phyloP scores from a whole-genome alignment of 441 rosid species.

The Syzygium malaccense region DNA sequence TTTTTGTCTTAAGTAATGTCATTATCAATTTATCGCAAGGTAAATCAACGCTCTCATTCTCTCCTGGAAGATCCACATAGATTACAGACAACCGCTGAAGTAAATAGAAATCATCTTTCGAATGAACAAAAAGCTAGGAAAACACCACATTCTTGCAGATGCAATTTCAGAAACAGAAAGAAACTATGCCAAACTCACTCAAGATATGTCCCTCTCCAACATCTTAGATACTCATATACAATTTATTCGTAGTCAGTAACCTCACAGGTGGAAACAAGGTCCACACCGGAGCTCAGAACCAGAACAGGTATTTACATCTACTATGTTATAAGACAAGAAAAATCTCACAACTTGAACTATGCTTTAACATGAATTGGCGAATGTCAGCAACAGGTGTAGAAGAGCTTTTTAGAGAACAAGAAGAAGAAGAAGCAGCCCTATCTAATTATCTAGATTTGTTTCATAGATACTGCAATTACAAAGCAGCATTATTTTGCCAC shows the following conservation, averaged over 20 bases:
- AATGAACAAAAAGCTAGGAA: neutral
- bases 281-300: neutral
- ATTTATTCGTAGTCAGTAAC: neutral
- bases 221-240: neutral
- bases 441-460: neutral
- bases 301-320: neutral
- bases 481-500: neutral
- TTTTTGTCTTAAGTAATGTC: neutral
- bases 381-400: neutral
- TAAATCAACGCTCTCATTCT: neutral
- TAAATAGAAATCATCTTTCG: neutral
- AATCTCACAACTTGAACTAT: slow-evolving; percentile 18
- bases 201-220: neutral
- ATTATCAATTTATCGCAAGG: neutral
- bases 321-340: slow-evolving; percentile 21
- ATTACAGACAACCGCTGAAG: neutral
- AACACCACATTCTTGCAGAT: neutral
- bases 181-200: neutral
- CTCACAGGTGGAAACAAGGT: neutral
- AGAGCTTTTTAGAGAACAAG: neutral
- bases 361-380: neutral
- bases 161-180: neutral
- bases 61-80: neutral
- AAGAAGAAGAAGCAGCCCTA: neutral
- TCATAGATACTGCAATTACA: neutral